Evolutionary conservation across 169 alveolate species (phyloP).

Genomic region (Plasmodium ovale): DNA sequence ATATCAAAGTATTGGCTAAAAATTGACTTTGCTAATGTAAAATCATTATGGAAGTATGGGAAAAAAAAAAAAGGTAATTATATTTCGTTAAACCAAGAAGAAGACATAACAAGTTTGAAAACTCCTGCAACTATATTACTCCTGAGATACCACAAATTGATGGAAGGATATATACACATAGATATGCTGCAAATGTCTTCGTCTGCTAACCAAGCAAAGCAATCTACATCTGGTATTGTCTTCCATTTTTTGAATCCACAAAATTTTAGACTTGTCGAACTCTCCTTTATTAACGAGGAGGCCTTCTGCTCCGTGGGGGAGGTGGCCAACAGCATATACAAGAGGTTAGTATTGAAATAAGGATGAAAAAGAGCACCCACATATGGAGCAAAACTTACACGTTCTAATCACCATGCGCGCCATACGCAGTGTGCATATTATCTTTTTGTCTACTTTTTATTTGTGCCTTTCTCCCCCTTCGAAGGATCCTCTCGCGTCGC

Average conservation of each 20-base stretch:
- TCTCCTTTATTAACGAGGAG: slow-evolving; percentile 18
- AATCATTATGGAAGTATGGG: slow-evolving; percentile 50
- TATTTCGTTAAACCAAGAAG: slow-evolving; percentile 29
- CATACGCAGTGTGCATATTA: neutral
- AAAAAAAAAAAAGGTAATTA: slow-evolving; percentile 52
- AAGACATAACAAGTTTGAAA: slow-evolving; percentile 13
- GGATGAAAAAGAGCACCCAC: neutral
- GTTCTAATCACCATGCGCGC: no score
- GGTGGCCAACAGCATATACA: neutral
- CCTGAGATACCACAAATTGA: slow-evolving; percentile 47
- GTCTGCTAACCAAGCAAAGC: slow-evolving; percentile 4
- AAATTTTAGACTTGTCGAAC: slow-evolving; percentile 46
- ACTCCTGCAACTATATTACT: slow-evolving; percentile 39
- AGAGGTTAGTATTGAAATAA: slow-evolving; percentile 2
- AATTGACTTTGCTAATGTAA: slow-evolving; percentile 33
- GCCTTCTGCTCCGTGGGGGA: slow-evolving; percentile 16
- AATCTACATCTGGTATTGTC: slow-evolving; percentile 51
- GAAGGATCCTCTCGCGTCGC: slow-evolving; percentile 36
- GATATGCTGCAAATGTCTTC: slow-evolving; percentile 34
- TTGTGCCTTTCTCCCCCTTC: neutral
- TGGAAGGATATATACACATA: slow-evolving; percentile 51
- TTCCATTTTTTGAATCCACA: slow-evolving; percentile 48
- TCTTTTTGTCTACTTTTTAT: neutral
- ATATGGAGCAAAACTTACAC: no score
- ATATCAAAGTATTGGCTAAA: slow-evolving; percentile 70